Evolutionary conservation across 768 basidiomycete species (phyloP).

Genomic region (Lactarius hengduanensis): DNA sequence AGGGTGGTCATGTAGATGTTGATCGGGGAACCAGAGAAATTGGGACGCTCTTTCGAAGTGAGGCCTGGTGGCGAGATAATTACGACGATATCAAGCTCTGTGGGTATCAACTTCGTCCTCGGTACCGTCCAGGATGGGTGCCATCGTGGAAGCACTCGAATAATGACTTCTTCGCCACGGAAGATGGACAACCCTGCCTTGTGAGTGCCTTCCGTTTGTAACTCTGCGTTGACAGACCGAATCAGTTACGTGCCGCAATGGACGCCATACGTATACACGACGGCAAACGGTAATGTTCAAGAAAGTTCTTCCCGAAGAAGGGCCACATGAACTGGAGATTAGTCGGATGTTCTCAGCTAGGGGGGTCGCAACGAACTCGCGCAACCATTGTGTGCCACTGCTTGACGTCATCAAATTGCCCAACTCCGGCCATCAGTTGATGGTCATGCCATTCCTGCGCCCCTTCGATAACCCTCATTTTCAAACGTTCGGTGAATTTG

Average conservation of each 20-base stretch:
- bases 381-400: conserved; percentile 31
- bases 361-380: conserved; percentile 22
- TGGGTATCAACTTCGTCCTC: conserved; percentile 25
- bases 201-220: neutral
- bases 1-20: neutral
- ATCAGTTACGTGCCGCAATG: conserved; percentile 16
- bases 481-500: conserved; percentile 31
- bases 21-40: conserved; percentile 1
- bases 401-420: conserved; percentile 30
- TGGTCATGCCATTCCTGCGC: conserved; percentile 32
- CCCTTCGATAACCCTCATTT: conserved; percentile 30
- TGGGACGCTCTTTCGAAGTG: conserved; percentile 14
- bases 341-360: conserved; percentile 17
- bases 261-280: conserved; percentile 29
- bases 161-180: conserved; percentile 14
- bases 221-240: neutral
- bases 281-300: conserved; percentile 30
- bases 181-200: conserved; percentile 17
- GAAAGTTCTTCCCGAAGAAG: conserved; percentile 11
- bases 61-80: conserved; percentile 24
- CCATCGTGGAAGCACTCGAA: conserved; percentile 18
- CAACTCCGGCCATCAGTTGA: conserved; percentile 9
- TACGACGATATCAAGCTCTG: neutral
- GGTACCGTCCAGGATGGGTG: conserved; percentile 22
- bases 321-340: conserved; percentile 21